Base-by-base conservation (phyloP, 805 yeast genomes). In the Suhomyces vadensis region DNA sequence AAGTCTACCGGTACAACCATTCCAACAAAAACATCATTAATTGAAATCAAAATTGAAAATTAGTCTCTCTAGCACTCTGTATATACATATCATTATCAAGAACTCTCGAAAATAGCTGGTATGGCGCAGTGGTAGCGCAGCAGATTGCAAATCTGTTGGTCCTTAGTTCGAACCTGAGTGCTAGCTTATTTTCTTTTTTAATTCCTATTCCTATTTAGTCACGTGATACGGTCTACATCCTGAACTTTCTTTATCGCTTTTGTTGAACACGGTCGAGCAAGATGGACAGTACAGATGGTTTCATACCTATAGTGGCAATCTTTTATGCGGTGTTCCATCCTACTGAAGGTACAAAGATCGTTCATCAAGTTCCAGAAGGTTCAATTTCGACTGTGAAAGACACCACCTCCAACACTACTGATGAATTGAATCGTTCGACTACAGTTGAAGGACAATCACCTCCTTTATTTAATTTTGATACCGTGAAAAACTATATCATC, bases 111-210 rank as follows among this genome's bases (percentile, higher is more conserved):
- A 44, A 25, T 22, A 54, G 85, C 82, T 77, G 74, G 83, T 77
- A 76, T 87, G 90, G 95, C 94, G 90, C 91, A 87, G 94, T 83
- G 94, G 95, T 86, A 87, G 92, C 91, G 95, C 94, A 85, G 90
- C 88, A 84, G 95, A 87, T 87, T 87, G 95, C 95, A 87, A 87
- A 86, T 87, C 95, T 85, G 87, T 83, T 85, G 95, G 96, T 87
- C 94, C 90, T 84, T 81, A 84, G 95, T 87, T 87, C 96, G 83
- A 87, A 66, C 82, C 96, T 84, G 95, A 84, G 88, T 78, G 83
- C 84, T 80, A 83, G 89, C 94, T 85, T 50, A 41, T 49, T 58
- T 67, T 67, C 72, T 73, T 65, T 27, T 39, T 39, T 26, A 4
- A n/a, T n/a, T n/a, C 2, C 13, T 4, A n/a, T 2, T 35, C 4